phyloP scores from a whole-genome alignment of 352 stramenopile genomes.

The Pythium myriotylum region DNA sequence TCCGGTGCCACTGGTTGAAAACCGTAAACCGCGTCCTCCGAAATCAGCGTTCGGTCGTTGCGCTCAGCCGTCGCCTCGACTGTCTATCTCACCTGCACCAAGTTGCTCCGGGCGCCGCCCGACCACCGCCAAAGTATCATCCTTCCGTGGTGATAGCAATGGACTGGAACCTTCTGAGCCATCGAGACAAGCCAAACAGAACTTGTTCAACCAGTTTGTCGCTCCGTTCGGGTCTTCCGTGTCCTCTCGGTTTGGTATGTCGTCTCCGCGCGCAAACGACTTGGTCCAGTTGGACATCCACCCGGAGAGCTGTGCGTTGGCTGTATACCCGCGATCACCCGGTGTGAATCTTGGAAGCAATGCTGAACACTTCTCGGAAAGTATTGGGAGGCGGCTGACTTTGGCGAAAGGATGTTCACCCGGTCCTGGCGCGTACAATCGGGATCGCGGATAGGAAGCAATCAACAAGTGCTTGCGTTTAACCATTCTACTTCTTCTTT shows the following conservation, averaged over 20 bases:
- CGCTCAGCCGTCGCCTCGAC: not conserved
- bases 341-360: conserved; percentile 28
- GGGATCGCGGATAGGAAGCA: conserved; percentile 29
- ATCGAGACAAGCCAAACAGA: conserved; percentile 7
- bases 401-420: conserved; percentile 30
- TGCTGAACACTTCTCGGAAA: conserved; percentile 43
- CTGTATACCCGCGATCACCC: conserved; percentile 27
- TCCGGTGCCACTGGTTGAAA: not conserved
- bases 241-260: conserved; percentile 31
- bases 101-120: not conserved
- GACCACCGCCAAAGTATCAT: not conserved
- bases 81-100: not conserved
- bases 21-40: not conserved
- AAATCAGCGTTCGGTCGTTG: conserved; percentile 14
- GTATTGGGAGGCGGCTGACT: conserved; percentile 32
- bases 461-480: not conserved
- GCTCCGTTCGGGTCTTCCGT: conserved; percentile 40
- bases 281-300: conserved; percentile 24
- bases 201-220: conserved; percentile 17
- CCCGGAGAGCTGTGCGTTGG: conserved; percentile 26
- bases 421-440: conserved; percentile 44
- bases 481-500: conserved; percentile 33
- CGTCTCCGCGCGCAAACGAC: conserved; percentile 7
- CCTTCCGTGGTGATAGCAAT: too few relatives aligned
- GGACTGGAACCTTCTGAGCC: too few relatives aligned